A percentile compares a stretch with the other conserved stretches of the same genome.
Evolutionary conservation across 2,329 filamentous ascomycete genomes (phyloP).

Genomic region (Aspergillus pseudoglaucus): DNA sequence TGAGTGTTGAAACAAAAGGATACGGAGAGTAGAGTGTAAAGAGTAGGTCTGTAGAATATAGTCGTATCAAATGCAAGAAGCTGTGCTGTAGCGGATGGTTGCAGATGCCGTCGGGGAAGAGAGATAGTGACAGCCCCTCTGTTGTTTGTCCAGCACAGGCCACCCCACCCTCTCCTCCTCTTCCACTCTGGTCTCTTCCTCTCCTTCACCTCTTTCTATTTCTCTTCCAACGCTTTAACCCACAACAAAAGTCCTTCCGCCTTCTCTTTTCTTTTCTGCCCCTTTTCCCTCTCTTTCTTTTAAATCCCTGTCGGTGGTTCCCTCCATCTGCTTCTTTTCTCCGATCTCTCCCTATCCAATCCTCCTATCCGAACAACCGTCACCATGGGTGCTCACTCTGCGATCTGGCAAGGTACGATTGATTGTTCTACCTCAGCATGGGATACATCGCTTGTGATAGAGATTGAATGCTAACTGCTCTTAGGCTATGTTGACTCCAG

Average conservation of each 20-base stretch:
- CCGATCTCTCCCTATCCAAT: conserved; percentile 5
- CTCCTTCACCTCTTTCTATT: conserved; percentile 6
- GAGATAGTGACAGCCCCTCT: conserved; percentile 2
- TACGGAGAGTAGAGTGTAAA: no score
- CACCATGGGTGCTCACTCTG: conserved; percentile 32
- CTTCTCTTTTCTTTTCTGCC: conserved; percentile 2
- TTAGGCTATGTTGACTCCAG: conserved; percentile 58
- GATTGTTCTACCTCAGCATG: background rate
- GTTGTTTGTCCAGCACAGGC: conserved; percentile 13
- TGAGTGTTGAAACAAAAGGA: no score
- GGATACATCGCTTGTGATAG: background rate
- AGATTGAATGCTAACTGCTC: conserved; percentile 6
- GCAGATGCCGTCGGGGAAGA: no score
- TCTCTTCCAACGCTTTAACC: conserved; percentile 3
- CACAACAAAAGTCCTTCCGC: conserved; percentile 5
- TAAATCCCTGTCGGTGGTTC: background rate
- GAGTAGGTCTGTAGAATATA: no score
- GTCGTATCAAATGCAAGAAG: no score
- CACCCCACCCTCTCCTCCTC: conserved; percentile 13
- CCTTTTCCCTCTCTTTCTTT: conserved; percentile 3
- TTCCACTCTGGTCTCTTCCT: background rate
- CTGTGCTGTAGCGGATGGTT: no score
- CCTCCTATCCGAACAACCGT: conserved; percentile 6
- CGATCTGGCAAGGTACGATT: conserved; percentile 30
- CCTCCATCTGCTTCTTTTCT: background rate